Evolutionary conservation across 2,329 filamentous ascomycete species (phyloP), one percentile per base, ranked within the genome.

Genomic region (Leptosphaerulina australis): DNA sequence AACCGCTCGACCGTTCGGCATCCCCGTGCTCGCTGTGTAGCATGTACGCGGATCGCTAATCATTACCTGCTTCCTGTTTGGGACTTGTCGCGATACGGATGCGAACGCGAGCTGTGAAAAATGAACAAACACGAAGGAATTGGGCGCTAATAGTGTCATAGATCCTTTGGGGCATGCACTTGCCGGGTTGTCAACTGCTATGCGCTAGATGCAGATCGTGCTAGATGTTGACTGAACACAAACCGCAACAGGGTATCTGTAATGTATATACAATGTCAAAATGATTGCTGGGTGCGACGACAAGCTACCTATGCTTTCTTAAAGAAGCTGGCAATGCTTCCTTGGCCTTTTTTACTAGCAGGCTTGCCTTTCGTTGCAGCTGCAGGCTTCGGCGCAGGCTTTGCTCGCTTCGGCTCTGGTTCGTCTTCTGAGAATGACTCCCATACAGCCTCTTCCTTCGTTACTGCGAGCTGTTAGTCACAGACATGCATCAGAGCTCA

Each of bases 401-500:
- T 87, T 5, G 77, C 66, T 65, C 83, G 85, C 67, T 82, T 79
- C 7, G 76, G 72, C 24, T 79, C 79, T 17, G 86, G 83, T 59
- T 96, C 91, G 57, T 96, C 91, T 69, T 97, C 92, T 0, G 91
- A 96, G 76, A 95, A 96, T 0, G 88, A 93, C 71, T 97, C 92
- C 92, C 92, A 97, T 0, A 81, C 87, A 0, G 83, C 76, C 67
- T 96, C 91, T 73, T 95, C 89, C 59, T 87, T 88, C 2, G 91
- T 96, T 24, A 96, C 92, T 94, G 26, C 20, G n/a, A 8, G 14
- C 2, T 14, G 36, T 69, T 44, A 67, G 63, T 24, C n/a, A 4
- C 14, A 15, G 30, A 11, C 21, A 11, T 1, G 7, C 9, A n/a
- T 21, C 9, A 36, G 5, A 24, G 62, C 29, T 54, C 10, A 14